Evolutionary conservation across 2,329 filamentous ascomycete species (phyloP), one percentile per base, ranked within the genome.

Genomic region (Plenodomus biglobosus): DNA sequence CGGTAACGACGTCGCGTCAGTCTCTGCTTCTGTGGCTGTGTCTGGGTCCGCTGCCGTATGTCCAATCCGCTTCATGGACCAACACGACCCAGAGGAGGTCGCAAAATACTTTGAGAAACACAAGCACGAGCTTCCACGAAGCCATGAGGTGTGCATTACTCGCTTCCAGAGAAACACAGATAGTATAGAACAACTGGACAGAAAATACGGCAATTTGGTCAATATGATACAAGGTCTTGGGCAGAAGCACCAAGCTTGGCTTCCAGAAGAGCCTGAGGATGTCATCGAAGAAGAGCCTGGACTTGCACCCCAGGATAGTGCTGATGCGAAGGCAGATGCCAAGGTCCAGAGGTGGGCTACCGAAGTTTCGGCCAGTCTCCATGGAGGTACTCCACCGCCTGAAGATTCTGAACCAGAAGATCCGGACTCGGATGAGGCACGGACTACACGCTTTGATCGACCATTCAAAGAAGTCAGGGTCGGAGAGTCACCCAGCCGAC

Each of bases 191-290:
- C 89, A 95, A 72, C 79, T 97, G 46, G 92, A 97, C 70, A 90
- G 90, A 54, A 97, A 96, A 71, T 97, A 96, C 69, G 91, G 90
- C 56, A 92, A 87, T 68, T 77, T 96, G 37, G 90, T 90, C 59
- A 95, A 84, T 73, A 96, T 97, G 92, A 95, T 97, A 52, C 87
- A 94, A 69, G 90, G 90, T 8, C 78, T 97, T 34, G 89, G 91
- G 40, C 83, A 86, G 56, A 90, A 95, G 61, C 92, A 97, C 68
- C 88, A 94, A 67, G 86, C 89, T 5, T 90, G 94, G 83, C 77
- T 96, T 21, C 88, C 88, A 1, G 78, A 81, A 34, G 75, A 77
- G 44, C 72, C 74, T 7, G 73, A 72, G 13, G 73, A 75, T 13
- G 75, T 77, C 4, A 78, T 69, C 18, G 68, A 80, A 40, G 80